Conservation (phyloP, 163 green algal species). For the Trebouxiophyceae sp. region DNA sequence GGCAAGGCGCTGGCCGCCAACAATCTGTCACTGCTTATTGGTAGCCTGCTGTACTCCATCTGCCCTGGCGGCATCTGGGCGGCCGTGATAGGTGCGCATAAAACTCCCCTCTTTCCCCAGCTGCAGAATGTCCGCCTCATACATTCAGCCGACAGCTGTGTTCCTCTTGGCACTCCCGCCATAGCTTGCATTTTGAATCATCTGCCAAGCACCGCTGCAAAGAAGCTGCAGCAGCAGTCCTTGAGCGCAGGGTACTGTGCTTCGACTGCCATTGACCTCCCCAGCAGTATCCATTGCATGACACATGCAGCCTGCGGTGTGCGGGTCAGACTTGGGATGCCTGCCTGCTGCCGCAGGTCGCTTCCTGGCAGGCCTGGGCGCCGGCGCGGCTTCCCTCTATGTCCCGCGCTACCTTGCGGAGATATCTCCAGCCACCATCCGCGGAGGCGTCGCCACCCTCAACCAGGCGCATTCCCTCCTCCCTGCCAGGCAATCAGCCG, state of each 20-base stretch:
- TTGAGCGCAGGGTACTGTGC: too few relatives aligned
- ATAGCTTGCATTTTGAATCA: too few relatives aligned
- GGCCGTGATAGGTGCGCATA: slow-evolving; percentile 2
- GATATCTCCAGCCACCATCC: slow-evolving; percentile 35
- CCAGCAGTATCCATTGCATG: not conserved
- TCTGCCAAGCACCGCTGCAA: too few relatives aligned
- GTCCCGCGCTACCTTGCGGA: slow-evolving; percentile 52
- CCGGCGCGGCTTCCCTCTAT: slow-evolving; percentile 38
- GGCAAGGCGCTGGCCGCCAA: slow-evolving; percentile 28
- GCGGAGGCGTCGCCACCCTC: slow-evolving; percentile 36
- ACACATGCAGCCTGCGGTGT: not conserved
- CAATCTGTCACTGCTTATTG: slow-evolving; percentile 10
- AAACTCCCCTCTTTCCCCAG: too few relatives aligned
- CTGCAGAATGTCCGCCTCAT: not conserved
- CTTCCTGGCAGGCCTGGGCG: slow-evolving; percentile 17
- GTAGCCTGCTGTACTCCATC: slow-evolving; percentile 6
- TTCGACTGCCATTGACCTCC: not conserved
- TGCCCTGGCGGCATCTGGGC: slow-evolving; percentile 12
- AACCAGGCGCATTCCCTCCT: slow-evolving; percentile 22
- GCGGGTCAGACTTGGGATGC: not conserved
- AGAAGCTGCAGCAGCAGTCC: too few relatives aligned
- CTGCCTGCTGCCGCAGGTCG: slow-evolving; percentile 15
- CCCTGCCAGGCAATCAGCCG: not conserved
- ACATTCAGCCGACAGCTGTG: not conserved
- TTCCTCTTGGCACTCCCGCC: too few relatives aligned